A percentile compares a stretch with the other conserved stretches of the same genome.
phyloP scores from a whole-genome alignment of 108 stramenopile species.

The Conticribra guillardii region DNA sequence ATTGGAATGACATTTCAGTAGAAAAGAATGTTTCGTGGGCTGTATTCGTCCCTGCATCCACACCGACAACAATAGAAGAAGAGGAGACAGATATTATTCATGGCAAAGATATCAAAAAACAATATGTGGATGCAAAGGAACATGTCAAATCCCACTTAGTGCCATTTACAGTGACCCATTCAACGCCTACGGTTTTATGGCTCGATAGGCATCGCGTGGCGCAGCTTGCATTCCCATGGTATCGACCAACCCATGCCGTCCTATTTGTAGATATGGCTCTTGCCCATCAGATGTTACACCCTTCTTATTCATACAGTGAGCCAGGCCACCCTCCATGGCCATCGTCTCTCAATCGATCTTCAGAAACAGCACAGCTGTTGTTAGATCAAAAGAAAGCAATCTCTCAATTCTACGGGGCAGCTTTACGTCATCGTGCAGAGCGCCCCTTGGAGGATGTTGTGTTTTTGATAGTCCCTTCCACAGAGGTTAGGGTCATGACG shows the following conservation, averaged over 20 bases:
- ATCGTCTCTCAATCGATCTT: slow-evolving; percentile 22
- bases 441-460: slow-evolving; percentile 47
- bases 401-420: slow-evolving; percentile 52
- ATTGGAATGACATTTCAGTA: slow-evolving; percentile 25
- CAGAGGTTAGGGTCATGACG: slow-evolving; percentile 66
- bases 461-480: slow-evolving; percentile 67
- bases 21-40: slow-evolving; percentile 12
- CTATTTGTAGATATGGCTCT: slow-evolving; percentile 61
- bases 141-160: slow-evolving; percentile 29
- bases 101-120: slow-evolving; percentile 4
- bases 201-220: slow-evolving; percentile 65
- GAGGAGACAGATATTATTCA: slow-evolving; percentile 1
- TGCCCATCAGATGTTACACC: slow-evolving; percentile 12
- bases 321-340: slow-evolving; percentile 21
- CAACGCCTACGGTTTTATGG: slow-evolving; percentile 68
- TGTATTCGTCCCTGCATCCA: slow-evolving; percentile 26
- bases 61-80: neutral
- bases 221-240: slow-evolving; percentile 67
- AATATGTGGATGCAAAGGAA: slow-evolving; percentile 21
- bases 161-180: slow-evolving; percentile 36
- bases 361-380: slow-evolving; percentile 16
- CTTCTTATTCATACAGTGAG: slow-evolving; percentile 8
- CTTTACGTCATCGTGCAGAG: slow-evolving; percentile 32
- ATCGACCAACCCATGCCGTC: slow-evolving; percentile 60
- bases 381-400: slow-evolving; percentile 34